phyloP scores from a whole-genome alignment of 139 green algal species.

The Micromonas pusilla region DNA sequence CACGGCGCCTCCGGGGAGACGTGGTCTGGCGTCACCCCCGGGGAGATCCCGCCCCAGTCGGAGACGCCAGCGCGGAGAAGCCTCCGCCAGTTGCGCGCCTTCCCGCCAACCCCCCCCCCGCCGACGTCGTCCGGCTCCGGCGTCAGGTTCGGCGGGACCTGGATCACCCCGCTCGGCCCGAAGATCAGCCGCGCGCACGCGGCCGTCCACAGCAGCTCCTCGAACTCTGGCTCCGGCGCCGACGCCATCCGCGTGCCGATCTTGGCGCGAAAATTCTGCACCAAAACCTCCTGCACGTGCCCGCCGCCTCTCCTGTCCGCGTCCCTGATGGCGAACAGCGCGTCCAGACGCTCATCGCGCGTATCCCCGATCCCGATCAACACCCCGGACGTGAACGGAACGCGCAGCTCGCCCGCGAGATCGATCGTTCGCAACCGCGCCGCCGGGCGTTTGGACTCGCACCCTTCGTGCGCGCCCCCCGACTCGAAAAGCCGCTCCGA shows the following conservation, averaged over 20 bases:
- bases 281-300: constrained; percentile 80
- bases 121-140: constrained; percentile 32
- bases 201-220: constrained; percentile 69
- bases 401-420: constrained; percentile 49
- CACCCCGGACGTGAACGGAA: constrained; percentile 77
- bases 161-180: constrained; percentile 58
- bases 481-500: constrained; percentile 41
- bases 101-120: not conserved
- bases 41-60: constrained; percentile 77
- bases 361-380: constrained; percentile 80
- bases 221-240: constrained; percentile 44
- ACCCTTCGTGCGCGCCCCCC: constrained; percentile 60
- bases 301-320: constrained; percentile 47
- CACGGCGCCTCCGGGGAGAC: constrained; percentile 75
- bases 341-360: constrained; percentile 51
- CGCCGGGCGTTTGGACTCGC: constrained; percentile 69
- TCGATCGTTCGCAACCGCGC: constrained; percentile 53
- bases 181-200: constrained; percentile 69
- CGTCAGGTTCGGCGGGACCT: constrained; percentile 78
- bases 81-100: constrained; percentile 43
- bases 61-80: constrained; percentile 74
- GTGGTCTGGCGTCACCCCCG: constrained; percentile 67
- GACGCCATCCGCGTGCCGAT: constrained; percentile 58
- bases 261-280: constrained; percentile 81
- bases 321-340: constrained; percentile 47